Evolutionary conservation across 163 green algal genomes (phyloP).

Genomic region (Picocystis sp.): DNA sequence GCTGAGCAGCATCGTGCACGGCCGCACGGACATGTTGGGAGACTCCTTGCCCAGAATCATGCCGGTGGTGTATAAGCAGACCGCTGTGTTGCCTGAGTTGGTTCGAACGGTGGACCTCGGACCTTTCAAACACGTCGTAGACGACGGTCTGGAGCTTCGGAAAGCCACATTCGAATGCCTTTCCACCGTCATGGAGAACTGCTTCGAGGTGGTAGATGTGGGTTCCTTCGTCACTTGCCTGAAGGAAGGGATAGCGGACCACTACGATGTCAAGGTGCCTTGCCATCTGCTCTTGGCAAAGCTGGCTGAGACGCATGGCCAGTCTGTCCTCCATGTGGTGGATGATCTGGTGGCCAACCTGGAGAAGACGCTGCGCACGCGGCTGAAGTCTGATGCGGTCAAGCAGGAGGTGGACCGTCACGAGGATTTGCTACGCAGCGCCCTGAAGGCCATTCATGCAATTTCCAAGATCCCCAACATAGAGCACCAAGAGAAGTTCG

Average conservation of each 20-base stretch:
- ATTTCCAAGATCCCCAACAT: constrained; percentile 3
- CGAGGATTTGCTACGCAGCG: constrained; percentile 25
- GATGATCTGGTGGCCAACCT: constrained; percentile 61
- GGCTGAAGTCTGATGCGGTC: constrained; percentile 21
- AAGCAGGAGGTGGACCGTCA: constrained; percentile 36
- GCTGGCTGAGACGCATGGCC: constrained; percentile 35
- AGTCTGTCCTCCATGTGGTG: constrained; percentile 31
- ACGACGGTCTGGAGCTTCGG: constrained; percentile 91
- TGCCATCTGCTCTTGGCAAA: constrained; percentile 63
- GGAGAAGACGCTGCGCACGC: constrained; percentile 68
- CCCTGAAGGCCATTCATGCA: constrained; percentile 15
- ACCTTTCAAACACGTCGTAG: constrained; percentile 88
- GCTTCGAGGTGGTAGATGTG: constrained; percentile 9
- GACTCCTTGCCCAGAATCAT: constrained; percentile 43
- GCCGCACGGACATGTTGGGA: constrained; percentile 51
- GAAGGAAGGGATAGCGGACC: constrained; percentile 29
- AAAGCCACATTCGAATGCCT: constrained; percentile 81
- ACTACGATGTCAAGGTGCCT: constrained; percentile 69
- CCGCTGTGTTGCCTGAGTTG: constrained; percentile 22
- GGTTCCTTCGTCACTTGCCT: not conserved
- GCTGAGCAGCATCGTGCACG: constrained; percentile 51
- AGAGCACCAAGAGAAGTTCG: no score
- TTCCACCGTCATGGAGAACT: constrained; percentile 65
- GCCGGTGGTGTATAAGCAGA: constrained; percentile 71
- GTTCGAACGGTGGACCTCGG: constrained; percentile 76